A percentile compares a stretch with the other conserved stretches of the same genome.
These are phyloP conservation scores for Plectosphaerella cucumerina DNA, from an alignment of 2,329 filamentous ascomycete genomes.

Conservation along the genomic window DNA sequence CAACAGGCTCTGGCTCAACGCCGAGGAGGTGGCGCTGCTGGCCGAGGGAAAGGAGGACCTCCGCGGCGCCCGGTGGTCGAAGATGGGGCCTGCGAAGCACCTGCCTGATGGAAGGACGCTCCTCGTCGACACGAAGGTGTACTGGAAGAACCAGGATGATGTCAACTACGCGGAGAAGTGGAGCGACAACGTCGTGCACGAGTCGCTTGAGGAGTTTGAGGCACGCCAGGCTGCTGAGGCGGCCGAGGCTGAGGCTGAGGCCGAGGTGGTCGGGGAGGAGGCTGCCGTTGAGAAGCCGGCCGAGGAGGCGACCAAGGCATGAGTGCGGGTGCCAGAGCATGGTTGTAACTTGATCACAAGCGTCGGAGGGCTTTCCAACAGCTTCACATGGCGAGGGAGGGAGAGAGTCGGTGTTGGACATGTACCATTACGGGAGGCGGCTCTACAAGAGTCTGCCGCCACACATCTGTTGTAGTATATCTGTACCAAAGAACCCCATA, in stretches of 20 bases:
- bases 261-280: background rate
- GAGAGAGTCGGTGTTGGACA: background rate
- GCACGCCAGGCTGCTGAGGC: background rate
- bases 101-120: constrained; percentile 11
- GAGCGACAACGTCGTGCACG: constrained; percentile 51
- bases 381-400: background rate
- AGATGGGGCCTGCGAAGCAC: constrained; percentile 2
- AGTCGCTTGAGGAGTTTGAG: constrained; percentile 22
- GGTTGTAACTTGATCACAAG: too few relatives aligned
- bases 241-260: background rate
- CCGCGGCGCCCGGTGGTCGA: constrained; percentile 2
- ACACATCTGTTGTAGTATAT: background rate
- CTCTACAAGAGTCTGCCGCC: background rate
- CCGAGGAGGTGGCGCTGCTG: constrained; percentile 7
- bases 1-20: constrained; percentile 36
- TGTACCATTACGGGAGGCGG: background rate
- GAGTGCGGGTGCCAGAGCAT: background rate
- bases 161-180: constrained; percentile 42
- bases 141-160: constrained; percentile 47
- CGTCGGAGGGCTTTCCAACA: too few relatives aligned
- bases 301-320: background rate
- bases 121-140: constrained; percentile 40
- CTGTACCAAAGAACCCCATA: background rate
- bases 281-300: background rate
- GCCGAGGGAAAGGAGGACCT: constrained; percentile 4